Evolutionary conservation across 306 rosid genomes (phyloP).

Genomic region (Vigna hirtella): DNA sequence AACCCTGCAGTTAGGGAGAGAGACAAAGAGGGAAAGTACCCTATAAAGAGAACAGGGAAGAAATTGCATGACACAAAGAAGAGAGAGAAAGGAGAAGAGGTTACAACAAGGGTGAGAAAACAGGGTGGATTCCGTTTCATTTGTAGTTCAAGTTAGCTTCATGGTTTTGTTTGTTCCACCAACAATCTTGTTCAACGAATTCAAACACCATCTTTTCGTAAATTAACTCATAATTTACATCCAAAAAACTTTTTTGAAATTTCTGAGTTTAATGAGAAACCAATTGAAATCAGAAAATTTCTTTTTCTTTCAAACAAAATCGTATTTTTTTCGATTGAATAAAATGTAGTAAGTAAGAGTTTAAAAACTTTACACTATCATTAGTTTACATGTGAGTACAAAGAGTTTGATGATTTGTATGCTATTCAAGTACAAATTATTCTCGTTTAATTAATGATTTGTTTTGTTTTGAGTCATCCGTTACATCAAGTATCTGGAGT

Average conservation of each 20-base stretch:
- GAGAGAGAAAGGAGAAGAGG: constrained; percentile 39
- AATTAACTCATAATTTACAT: neutral
- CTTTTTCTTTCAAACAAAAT: neutral
- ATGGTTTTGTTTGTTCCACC: constrained; percentile 38
- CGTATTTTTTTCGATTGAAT: neutral
- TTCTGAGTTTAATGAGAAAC: constrained; percentile 5
- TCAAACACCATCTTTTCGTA: constrained; percentile 2
- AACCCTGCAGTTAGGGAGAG: constrained; percentile 36
- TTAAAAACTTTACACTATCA: too few relatives aligned
- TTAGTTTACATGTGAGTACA: neutral
- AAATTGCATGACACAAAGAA: constrained; percentile 42
- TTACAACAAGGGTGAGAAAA: constrained; percentile 55
- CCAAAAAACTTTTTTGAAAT: neutral
- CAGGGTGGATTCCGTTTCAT: constrained; percentile 48
- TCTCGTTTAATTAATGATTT: too few relatives aligned
- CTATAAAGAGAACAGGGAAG: constrained; percentile 42
- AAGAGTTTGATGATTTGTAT: too few relatives aligned
- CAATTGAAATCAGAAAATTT: neutral
- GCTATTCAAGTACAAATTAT: too few relatives aligned
- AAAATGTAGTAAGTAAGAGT: neutral
- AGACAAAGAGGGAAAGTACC: constrained; percentile 45
- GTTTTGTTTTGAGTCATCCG: too few relatives aligned
- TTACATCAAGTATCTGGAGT: neutral
- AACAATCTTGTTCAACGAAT: constrained; percentile 26
- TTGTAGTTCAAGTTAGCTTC: constrained; percentile 46